A percentile compares a stretch with the other conserved stretches of the same genome.
These are phyloP conservation scores for Penicillium sumatraense DNA, from an alignment of 2,329 filamentous ascomycete species.

Conservation along the genomic window DNA sequence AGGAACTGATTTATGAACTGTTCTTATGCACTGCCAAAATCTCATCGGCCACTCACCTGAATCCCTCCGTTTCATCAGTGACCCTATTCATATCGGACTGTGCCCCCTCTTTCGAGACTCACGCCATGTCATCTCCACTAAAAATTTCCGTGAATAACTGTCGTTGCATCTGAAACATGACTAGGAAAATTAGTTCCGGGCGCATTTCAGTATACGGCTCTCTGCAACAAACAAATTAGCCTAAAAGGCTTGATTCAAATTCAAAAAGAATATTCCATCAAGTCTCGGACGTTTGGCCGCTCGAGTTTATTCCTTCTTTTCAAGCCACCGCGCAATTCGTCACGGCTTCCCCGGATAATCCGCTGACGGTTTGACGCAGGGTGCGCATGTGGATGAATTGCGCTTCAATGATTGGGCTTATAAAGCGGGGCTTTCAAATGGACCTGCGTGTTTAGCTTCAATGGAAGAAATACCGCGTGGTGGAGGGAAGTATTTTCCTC, in stretches of 20 bases:
- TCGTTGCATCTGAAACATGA: neutral
- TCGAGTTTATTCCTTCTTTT: too few relatives aligned
- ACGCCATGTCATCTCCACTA: neutral
- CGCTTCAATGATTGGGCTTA: neutral
- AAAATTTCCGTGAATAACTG: neutral
- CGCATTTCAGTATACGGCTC: neutral
- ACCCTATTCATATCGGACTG: too few relatives aligned
- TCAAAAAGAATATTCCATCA: too few relatives aligned
- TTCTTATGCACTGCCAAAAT: neutral
- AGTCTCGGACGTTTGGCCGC: neutral
- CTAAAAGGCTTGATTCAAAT: neutral
- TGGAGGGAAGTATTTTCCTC: conserved; percentile 14
- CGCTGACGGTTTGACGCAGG: neutral
- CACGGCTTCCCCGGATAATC: neutral
- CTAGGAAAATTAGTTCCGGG: neutral
- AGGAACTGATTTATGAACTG: neutral
- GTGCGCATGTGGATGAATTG: neutral
- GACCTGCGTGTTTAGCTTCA: neutral
- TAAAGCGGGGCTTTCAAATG: neutral
- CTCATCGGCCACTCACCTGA: neutral
- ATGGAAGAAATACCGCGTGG: neutral
- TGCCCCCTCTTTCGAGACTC: too few relatives aligned
- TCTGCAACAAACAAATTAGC: neutral
- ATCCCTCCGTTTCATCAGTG: neutral
- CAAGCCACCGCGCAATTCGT: neutral